Conservation (phyloP, 163 green algal species). For the Chlorella variabilis region DNA sequence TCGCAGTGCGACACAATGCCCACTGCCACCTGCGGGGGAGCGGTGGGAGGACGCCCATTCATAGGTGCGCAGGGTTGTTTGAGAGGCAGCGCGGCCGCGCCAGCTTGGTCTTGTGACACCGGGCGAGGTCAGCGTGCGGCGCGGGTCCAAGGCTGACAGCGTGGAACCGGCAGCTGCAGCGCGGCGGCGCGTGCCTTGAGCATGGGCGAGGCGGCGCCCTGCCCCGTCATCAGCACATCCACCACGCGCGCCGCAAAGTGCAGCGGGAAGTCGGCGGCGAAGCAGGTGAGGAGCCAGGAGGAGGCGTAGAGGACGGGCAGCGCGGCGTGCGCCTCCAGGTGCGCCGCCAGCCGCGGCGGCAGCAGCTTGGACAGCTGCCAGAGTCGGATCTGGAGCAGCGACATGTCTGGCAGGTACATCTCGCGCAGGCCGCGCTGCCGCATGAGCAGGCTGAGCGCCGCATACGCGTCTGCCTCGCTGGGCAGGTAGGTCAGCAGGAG, state of each 20-base stretch:
- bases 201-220: slow-evolving; percentile 50
- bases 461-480: slow-evolving; percentile 63
- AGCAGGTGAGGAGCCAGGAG: slow-evolving; percentile 70
- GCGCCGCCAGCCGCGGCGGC: slow-evolving; percentile 45
- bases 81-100: no score
- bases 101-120: no score
- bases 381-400: slow-evolving; percentile 66
- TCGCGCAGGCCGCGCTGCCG: slow-evolving; percentile 62
- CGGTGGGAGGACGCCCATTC: no score
- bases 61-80: no score
- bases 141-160: no score
- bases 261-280: slow-evolving; percentile 65
- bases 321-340: slow-evolving; percentile 57
- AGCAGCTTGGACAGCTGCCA: slow-evolving; percentile 67
- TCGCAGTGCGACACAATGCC: slow-evolving; percentile 48
- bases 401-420: slow-evolving; percentile 68
- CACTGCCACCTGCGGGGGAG: slow-evolving; percentile 49
- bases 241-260: slow-evolving; percentile 62
- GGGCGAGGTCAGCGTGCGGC: no score
- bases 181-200: slow-evolving; percentile 65
- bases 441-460: slow-evolving; percentile 74
- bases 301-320: slow-evolving; percentile 66
- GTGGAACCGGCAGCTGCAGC: no score
- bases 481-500: slow-evolving; percentile 72
- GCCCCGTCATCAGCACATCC: slow-evolving; percentile 59